These are phyloP conservation scores for Phytopythium kandeliae DNA, from an alignment of 352 stramenopile genomes.

Conservation along the genomic window DNA sequence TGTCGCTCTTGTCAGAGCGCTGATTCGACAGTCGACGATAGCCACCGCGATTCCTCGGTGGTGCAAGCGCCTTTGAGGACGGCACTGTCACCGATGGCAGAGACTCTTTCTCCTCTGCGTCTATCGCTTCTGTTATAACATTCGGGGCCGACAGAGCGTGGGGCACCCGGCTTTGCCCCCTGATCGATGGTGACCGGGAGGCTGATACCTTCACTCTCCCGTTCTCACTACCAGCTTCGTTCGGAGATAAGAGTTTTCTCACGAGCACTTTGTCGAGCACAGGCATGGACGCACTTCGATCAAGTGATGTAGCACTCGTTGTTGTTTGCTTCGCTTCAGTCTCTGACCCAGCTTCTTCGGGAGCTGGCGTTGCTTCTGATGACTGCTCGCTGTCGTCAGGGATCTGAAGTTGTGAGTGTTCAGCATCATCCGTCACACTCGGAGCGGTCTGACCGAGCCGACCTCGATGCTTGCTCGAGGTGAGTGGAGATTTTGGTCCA, in stretches of 20 bases:
- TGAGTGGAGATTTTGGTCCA: background rate
- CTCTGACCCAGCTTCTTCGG: background rate
- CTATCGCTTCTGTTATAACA: background rate
- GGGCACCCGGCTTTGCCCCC: background rate
- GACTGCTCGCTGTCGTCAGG: background rate
- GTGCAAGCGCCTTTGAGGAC: background rate
- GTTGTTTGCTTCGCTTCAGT: background rate
- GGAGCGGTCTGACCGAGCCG: too few species aligned
- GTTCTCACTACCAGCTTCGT: background rate
- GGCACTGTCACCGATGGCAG: background rate
- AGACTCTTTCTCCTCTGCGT: background rate
- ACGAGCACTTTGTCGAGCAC: background rate
- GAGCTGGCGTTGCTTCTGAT: background rate
- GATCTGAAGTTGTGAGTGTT: too few species aligned
- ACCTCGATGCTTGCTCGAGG: background rate
- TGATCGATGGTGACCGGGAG: background rate
- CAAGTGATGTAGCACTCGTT: background rate
- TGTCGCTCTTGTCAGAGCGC: conserved; percentile 27
- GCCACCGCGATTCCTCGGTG: background rate
- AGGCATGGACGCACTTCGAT: conserved; percentile 3
- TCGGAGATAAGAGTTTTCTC: background rate
- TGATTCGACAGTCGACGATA: background rate
- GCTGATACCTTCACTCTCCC: background rate
- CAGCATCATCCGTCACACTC: too few species aligned
- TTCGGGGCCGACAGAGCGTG: background rate